A percentile compares a stretch with the other conserved stretches of the same genome.
phyloP scores from a whole-genome alignment of 129 eudicot genomes.

The Flaveria robusta region DNA sequence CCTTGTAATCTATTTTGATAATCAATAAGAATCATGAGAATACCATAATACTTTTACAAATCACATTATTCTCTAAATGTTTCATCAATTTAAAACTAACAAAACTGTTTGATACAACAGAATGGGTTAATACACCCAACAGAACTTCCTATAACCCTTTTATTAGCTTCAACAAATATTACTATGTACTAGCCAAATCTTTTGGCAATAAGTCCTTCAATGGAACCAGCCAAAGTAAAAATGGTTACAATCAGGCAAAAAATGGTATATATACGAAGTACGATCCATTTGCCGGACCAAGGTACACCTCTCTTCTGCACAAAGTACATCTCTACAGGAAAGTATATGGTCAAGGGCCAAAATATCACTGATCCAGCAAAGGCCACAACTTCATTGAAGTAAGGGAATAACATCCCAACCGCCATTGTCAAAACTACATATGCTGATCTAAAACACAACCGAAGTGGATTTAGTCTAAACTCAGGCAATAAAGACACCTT shows the following conservation, averaged over 20 bases:
- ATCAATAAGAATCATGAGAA: too few relatives aligned
- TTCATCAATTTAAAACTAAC: neutral
- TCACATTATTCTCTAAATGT: neutral
- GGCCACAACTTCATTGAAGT: slow-evolving; percentile 61
- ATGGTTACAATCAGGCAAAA: slow-evolving; percentile 39
- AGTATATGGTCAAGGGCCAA: slow-evolving; percentile 59
- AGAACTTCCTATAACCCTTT: neutral
- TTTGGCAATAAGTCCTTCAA: slow-evolving; percentile 46
- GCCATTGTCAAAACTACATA: slow-evolving; percentile 42
- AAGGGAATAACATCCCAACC: slow-evolving; percentile 50
- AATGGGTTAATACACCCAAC: neutral
- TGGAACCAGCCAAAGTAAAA: slow-evolving; percentile 53
- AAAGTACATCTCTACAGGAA: slow-evolving; percentile 57
- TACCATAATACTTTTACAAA: too few relatives aligned
- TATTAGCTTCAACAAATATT: neutral
- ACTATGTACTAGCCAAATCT: slow-evolving; percentile 36
- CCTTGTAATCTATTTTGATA: too few relatives aligned
- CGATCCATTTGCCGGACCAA: slow-evolving; percentile 53
- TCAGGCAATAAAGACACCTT: slow-evolving; percentile 41
- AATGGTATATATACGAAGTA: slow-evolving; percentile 39
- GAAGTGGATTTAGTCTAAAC: slow-evolving; percentile 44
- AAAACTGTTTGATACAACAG: slow-evolving; percentile 3
- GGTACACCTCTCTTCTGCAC: slow-evolving; percentile 42
- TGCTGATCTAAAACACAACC: slow-evolving; percentile 52
- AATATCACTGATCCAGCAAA: slow-evolving; percentile 58